Conservation (phyloP, 2,329 filamentous ascomycete genomes). For the Tolypocladium pustulatum region DNA sequence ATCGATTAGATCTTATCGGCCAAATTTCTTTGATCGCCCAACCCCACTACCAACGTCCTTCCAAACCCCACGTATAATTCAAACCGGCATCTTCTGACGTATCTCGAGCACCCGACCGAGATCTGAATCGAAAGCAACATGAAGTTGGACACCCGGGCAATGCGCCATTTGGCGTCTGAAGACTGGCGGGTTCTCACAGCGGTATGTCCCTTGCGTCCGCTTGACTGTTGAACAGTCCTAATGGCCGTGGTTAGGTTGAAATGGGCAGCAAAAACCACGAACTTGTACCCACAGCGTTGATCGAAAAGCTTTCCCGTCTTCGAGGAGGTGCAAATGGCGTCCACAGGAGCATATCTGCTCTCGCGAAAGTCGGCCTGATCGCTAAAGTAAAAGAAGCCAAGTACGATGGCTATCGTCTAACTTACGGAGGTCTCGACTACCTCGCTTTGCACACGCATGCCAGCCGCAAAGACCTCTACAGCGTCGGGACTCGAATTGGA, state of each 20-base stretch:
- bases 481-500: conserved; percentile 86
- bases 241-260: conserved; percentile 57
- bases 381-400: conserved; percentile 89
- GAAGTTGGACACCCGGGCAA: conserved; percentile 89
- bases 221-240: neutral
- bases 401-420: conserved; percentile 94
- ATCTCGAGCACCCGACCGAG: neutral
- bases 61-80: conserved; percentile 11
- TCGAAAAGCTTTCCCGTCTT: conserved; percentile 72
- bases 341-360: conserved; percentile 75
- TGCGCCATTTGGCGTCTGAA: conserved; percentile 84
- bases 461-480: conserved; percentile 71
- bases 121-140: conserved; percentile 36
- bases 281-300: conserved; percentile 82
- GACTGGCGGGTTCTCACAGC: conserved; percentile 94
- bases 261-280: conserved; percentile 94
- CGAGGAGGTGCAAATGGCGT: conserved; percentile 70
- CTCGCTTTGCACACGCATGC: conserved; percentile 88
- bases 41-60: conserved; percentile 16
- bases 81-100: neutral
- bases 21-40: conserved; percentile 13
- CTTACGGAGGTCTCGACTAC: conserved; percentile 95
- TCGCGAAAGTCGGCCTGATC: conserved; percentile 88
- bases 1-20: conserved; percentile 21
- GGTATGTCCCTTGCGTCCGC: conserved; percentile 39